Evolutionary conservation across 768 basidiomycete species (phyloP).

Genomic region (Pholiota conissans): DNA sequence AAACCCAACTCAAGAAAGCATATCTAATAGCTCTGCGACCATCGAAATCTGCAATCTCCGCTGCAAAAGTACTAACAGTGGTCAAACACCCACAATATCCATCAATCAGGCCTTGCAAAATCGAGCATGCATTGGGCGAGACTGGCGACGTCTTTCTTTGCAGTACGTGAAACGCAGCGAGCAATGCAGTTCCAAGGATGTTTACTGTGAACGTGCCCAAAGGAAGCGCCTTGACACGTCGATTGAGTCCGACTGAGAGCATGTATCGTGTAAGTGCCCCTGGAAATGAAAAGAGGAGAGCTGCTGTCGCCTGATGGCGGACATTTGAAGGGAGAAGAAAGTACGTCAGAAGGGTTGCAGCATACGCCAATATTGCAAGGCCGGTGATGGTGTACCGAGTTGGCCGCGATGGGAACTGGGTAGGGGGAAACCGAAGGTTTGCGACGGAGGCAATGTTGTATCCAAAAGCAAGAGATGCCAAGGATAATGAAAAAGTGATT

Average conservation of each 20-base stretch:
- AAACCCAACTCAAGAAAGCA: constrained; percentile 62
- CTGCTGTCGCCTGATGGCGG: constrained; percentile 81
- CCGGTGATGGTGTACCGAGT: constrained; percentile 52
- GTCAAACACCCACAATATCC: constrained; percentile 96
- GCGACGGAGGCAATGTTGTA: constrained; percentile 52
- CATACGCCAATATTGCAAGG: constrained; percentile 67
- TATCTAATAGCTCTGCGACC: constrained; percentile 67
- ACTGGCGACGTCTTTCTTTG: constrained; percentile 51
- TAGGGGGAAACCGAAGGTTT: constrained; percentile 37
- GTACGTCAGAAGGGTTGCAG: constrained; percentile 76
- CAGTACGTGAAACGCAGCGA: constrained; percentile 71
- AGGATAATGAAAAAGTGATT: constrained; percentile 74
- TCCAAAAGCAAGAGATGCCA: constrained; percentile 81
- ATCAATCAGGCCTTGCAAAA: constrained; percentile 81
- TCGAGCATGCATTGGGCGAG: constrained; percentile 59
- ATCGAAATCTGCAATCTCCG: constrained; percentile 66
- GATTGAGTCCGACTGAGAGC: constrained; percentile 74
- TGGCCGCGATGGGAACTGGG: constrained; percentile 33
- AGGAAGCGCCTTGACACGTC: constrained; percentile 59
- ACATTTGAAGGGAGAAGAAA: constrained; percentile 66
- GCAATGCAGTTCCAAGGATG: constrained; percentile 75
- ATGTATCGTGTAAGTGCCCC: constrained; percentile 85
- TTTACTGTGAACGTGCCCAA: constrained; percentile 82
- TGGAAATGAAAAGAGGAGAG: constrained; percentile 87
- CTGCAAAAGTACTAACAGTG: constrained; percentile 91